Percentiles rank a stretch among this genome's conserved stretches.
phyloP scores from a whole-genome alignment of 2,329 filamentous ascomycete species.

The Neonectria coccinea region DNA sequence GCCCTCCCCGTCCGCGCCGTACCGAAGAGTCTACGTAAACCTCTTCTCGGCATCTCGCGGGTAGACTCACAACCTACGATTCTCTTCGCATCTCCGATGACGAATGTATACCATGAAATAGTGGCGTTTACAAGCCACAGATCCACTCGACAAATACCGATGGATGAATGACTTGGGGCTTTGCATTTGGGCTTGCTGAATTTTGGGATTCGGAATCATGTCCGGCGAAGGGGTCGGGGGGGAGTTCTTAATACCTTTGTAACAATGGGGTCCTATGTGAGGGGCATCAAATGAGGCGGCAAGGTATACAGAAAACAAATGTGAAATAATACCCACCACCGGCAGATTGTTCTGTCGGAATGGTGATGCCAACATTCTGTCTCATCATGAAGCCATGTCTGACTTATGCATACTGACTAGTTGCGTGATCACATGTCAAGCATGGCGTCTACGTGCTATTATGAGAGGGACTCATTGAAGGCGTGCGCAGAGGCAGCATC shows the following conservation, averaged over 20 bases:
- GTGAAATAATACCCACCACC: constrained; percentile 46
- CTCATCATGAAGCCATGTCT: background rate
- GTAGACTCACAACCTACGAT: constrained; percentile 44
- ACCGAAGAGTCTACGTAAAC: constrained; percentile 55
- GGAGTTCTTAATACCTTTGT: constrained; percentile 46
- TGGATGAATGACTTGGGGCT: constrained; percentile 44
- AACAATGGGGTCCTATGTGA: constrained; percentile 42
- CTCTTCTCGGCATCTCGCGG: constrained; percentile 41
- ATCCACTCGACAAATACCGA: constrained; percentile 43
- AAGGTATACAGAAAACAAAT: constrained; percentile 42
- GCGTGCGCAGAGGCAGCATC: too few relatives aligned
- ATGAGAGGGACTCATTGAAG: background rate
- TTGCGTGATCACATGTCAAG: constrained; percentile 30
- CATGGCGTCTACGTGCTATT: background rate
- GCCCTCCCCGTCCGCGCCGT: constrained; percentile 53
- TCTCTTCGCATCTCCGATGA: constrained; percentile 48
- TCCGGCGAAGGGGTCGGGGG: constrained; percentile 45
- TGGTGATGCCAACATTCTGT: constrained; percentile 22
- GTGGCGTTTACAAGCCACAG: constrained; percentile 52
- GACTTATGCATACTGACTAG: background rate
- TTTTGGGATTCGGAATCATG: constrained; percentile 46
- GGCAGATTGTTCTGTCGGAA: constrained; percentile 14
- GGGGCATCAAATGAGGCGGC: constrained; percentile 34
- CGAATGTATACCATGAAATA: constrained; percentile 56
- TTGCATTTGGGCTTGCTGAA: constrained; percentile 47